phyloP scores from a whole-genome alignment of 177 flowering plant genomes.

The Vitis hybrid region DNA sequence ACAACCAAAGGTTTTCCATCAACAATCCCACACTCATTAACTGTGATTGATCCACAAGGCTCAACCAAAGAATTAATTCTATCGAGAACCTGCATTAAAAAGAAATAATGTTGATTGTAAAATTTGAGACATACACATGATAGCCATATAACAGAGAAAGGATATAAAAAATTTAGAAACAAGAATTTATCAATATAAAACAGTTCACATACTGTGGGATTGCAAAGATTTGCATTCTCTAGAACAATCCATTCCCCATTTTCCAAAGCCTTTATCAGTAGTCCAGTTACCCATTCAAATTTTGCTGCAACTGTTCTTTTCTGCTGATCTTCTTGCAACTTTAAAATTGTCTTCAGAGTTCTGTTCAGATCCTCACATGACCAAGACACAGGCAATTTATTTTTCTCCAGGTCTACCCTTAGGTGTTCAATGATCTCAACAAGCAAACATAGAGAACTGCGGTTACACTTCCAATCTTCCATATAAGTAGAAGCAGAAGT shows the following conservation, averaged over 20 bases:
- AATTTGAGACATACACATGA: background rate
- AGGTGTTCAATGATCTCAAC: conserved; percentile 59
- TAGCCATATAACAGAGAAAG: background rate
- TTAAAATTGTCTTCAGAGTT: conserved; percentile 35
- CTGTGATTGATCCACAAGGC: conserved; percentile 72
- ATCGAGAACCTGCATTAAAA: conserved; percentile 76
- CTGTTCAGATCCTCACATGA: conserved; percentile 46
- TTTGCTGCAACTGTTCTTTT: conserved; percentile 50
- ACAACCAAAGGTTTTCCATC: conserved; percentile 82
- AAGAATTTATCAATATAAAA: conserved; percentile 3
- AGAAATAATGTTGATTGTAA: background rate
- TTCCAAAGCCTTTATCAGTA: conserved; percentile 81
- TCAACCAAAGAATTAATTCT: conserved; percentile 97
- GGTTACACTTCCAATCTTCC: conserved; percentile 35
- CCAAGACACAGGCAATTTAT: conserved; percentile 45
- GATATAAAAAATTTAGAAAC: background rate
- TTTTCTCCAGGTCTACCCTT: conserved; percentile 26
- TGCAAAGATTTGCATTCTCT: conserved; percentile 95
- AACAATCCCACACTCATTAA: conserved; percentile 90
- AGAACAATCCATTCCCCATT: conserved; percentile 95
- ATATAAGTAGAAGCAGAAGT: conserved; percentile 21
- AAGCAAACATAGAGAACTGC: conserved; percentile 39
- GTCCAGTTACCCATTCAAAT: conserved; percentile 94
- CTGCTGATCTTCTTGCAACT: conserved; percentile 44
- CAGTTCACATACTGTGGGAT: conserved; percentile 70